Percentiles rank a stretch among this genome's conserved stretches.
Conservation (phyloP, 176 grass and related monocot species). For the Aegilops sharonensis region DNA sequence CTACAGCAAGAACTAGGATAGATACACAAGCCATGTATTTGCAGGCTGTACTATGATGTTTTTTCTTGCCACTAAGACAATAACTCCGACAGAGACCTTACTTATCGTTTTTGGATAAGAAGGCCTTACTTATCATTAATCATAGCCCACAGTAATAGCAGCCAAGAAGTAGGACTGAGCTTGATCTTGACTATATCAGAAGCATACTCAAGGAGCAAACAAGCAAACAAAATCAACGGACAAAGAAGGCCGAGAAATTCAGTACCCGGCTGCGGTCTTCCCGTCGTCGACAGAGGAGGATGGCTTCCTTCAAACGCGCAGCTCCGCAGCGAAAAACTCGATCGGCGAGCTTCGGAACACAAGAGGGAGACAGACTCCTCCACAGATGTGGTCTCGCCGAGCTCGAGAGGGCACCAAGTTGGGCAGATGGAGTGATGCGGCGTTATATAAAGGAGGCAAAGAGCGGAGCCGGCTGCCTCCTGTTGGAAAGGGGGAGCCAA, state of each 20-base stretch:
- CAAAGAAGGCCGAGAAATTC: not conserved
- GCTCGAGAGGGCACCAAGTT: slow-evolving; percentile 45
- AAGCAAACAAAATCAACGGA: slow-evolving; percentile 12
- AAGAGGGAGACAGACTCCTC: not conserved
- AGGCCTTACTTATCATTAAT: not conserved
- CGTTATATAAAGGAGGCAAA: slow-evolving; percentile 44
- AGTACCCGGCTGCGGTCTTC: slow-evolving; percentile 25
- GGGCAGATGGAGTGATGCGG: slow-evolving; percentile 29
- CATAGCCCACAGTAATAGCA: not conserved
- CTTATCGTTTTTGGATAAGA: no score
- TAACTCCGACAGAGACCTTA: not conserved
- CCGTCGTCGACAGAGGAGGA: slow-evolving; percentile 6
- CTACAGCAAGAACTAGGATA: not conserved
- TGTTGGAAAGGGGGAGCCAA: slow-evolving; percentile 46
- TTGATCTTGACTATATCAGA: slow-evolving; percentile 13
- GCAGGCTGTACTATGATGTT: not conserved
- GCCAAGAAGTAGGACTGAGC: not conserved
- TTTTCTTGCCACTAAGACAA: not conserved
- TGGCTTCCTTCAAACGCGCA: not conserved
- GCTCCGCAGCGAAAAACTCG: not conserved
- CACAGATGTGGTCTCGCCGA: slow-evolving; percentile 30
- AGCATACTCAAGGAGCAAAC: not conserved
- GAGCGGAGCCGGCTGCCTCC: slow-evolving; percentile 20
- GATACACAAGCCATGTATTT: slow-evolving; percentile 1
- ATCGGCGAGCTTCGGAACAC: not conserved